Percentiles rank a stretch among this genome's conserved stretches.
Evolutionary conservation across 148 eudicot species (phyloP).

Genomic region (Silene conica): DNA sequence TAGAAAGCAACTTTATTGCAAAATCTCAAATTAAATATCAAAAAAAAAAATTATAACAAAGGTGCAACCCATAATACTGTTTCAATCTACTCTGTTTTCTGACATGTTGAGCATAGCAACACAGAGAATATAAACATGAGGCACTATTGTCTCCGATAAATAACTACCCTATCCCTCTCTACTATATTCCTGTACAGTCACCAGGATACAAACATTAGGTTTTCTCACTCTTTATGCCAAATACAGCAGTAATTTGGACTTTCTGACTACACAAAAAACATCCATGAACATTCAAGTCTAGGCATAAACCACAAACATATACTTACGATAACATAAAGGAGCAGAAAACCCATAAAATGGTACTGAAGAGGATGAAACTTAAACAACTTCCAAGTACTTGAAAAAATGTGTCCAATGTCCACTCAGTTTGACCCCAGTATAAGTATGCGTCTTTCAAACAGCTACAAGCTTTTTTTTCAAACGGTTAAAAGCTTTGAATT

Average conservation of each 20-base stretch:
- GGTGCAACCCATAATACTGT: too few species aligned
- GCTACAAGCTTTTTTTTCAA: not conserved
- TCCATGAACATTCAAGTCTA: not conserved
- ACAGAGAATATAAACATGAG: too few species aligned
- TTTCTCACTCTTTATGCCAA: not conserved
- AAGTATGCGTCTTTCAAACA: not conserved
- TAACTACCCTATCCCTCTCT: too few species aligned
- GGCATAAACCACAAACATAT: not conserved
- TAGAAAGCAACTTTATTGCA: not conserved
- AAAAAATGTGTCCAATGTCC: not conserved
- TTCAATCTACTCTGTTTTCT: too few species aligned
- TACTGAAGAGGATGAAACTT: not conserved
- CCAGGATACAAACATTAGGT: too few species aligned
- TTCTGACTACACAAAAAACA: not conserved
- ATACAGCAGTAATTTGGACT: not conserved
- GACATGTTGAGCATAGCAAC: too few species aligned
- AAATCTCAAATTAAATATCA: not conserved
- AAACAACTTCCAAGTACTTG: not conserved
- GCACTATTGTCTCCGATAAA: too few species aligned
- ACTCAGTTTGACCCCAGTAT: not conserved
- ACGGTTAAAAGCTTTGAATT: not conserved
- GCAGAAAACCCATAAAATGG: not conserved
- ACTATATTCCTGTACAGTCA: too few species aligned
- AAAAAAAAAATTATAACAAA: too few species aligned
- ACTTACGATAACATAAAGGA: not conserved